These are phyloP conservation scores for Gigaspora rosea DNA, from an alignment of 192 early-diverging fungal genomes.

Conservation along the genomic window DNA sequence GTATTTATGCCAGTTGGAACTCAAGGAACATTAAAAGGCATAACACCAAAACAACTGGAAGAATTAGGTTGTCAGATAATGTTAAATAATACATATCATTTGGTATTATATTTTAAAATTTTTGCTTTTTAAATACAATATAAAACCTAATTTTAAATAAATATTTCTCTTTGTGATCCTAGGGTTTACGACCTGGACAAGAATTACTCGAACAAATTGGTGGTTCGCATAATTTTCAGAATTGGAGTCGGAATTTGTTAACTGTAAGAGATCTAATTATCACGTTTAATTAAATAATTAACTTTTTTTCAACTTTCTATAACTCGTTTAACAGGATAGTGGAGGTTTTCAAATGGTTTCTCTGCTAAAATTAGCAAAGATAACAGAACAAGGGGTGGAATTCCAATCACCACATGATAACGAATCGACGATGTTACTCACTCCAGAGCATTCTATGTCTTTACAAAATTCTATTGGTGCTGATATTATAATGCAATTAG, in stretches of 20 bases:
- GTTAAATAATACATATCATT: conserved; percentile 86
- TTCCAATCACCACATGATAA: conserved; percentile 81
- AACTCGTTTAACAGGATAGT: conserved; percentile 52
- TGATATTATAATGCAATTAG: conserved; percentile 92
- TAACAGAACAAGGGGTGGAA: conserved; percentile 84
- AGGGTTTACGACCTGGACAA: conserved; percentile 69
- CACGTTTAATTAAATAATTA: not conserved
- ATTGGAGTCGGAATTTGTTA: conserved; percentile 77
- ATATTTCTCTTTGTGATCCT: not conserved
- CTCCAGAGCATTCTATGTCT: conserved; percentile 84
- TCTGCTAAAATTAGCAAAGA: conserved; percentile 76
- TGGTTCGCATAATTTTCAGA: conserved; percentile 79
- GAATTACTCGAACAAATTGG: conserved; percentile 73
- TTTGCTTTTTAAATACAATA: not conserved
- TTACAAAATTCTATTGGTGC: conserved; percentile 87
- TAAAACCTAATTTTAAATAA: not conserved
- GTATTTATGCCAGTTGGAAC: conserved; percentile 92
- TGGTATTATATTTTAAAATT: conserved; percentile 45
- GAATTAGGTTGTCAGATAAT: conserved; percentile 80
- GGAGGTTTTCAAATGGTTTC: conserved; percentile 93
- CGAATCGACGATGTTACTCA: conserved; percentile 77
- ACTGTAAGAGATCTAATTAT: conserved; percentile 47
- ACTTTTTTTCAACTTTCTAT: not conserved
- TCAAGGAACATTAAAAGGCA: conserved; percentile 81
- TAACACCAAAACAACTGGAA: conserved; percentile 75